Evolutionary conservation across 768 basidiomycete species (phyloP), one percentile per base, ranked within the genome.

Genomic region (Gautieria morchelliformis): DNA sequence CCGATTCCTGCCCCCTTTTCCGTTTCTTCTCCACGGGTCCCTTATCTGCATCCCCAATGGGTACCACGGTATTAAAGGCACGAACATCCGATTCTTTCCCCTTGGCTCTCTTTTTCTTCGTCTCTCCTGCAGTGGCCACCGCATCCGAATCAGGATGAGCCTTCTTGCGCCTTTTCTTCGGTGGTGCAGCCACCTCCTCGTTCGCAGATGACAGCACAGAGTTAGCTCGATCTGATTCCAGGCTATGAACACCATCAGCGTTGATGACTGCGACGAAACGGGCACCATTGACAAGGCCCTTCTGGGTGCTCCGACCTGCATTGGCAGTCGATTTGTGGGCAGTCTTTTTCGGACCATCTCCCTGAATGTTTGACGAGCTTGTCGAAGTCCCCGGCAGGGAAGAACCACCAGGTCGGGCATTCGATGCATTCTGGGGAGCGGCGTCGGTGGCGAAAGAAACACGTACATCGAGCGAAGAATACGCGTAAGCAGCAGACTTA

Each of bases 401-500:
- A 17, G 35, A 44, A 5, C 7, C 11, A 17, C 42, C 42, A 44
- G 42, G 9, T 10, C 20, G 42, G n/a, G 17, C 42, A 44, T 22
- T 44, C 8, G 42, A 22, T 22, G 42, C 17, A 44, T 44, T 44
- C 14, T n/a, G 7, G 42, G n/a, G 14, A n/a, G 19, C 5, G 27
- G 22, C 71, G 56, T 74, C 67, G 27, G 78, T 72, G 52, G 73
- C 65, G 3, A 71, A 67, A 20, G 57, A 39, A 32, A 60, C 56
- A 27, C 44, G 47, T 15, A 63, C 45, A 35, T 64, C 59, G 17
- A 61, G 52, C 40, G 57, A 33, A 41, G 68, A 55, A 15, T 66
- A 62, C 9, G 72, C 64, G 52, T 68, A 70, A 20, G 81, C 72
- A 39, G 78, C 68, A 14, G 76, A 70, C 57, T 71, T 68, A 67